Percentiles rank a stretch among this genome's conserved stretches.
phyloP scores from a whole-genome alignment of 2,329 filamentous ascomycete genomes.

The Colletotrichum camelliae region DNA sequence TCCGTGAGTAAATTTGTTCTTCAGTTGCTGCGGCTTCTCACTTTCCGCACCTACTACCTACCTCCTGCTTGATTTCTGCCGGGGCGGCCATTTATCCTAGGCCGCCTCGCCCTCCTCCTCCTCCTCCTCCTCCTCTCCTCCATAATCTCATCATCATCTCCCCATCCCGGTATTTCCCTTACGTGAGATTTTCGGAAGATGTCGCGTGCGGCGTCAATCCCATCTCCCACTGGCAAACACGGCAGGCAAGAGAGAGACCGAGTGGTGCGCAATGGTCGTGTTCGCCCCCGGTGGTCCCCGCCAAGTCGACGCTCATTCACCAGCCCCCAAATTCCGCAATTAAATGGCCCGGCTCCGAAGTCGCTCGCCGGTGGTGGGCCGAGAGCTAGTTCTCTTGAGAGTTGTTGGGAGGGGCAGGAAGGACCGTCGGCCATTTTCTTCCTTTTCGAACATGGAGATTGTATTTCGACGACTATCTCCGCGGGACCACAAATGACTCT shows the following conservation, averaged over 20 bases:
- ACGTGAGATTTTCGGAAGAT: conserved; percentile 11
- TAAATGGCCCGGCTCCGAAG: neutral
- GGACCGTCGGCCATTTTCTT: neutral
- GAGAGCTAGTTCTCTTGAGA: neutral
- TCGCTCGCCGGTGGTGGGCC: neutral
- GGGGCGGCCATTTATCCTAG: neutral
- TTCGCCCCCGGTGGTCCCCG: neutral
- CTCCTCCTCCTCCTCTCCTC: neutral
- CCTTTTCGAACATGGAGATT: neutral
- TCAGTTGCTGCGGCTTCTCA: neutral
- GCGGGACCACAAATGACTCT: neutral
- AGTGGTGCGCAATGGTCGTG: neutral
- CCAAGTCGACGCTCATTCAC: neutral
- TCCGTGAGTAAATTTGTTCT: conserved; percentile 33
- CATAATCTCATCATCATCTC: neutral
- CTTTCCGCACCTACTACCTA: neutral
- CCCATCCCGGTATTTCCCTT: conserved; percentile 14
- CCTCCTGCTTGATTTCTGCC: neutral
- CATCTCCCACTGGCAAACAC: neutral
- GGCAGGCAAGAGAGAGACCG: neutral
- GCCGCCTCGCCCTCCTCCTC: neutral
- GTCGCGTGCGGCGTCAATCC: neutral
- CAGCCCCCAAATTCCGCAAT: neutral
- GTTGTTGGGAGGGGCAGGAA: neutral
- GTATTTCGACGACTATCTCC: neutral